Evolutionary conservation across 305 asterid genomes (phyloP), one percentile per base, ranked within the genome.

Genomic region (Galium porrigens): DNA sequence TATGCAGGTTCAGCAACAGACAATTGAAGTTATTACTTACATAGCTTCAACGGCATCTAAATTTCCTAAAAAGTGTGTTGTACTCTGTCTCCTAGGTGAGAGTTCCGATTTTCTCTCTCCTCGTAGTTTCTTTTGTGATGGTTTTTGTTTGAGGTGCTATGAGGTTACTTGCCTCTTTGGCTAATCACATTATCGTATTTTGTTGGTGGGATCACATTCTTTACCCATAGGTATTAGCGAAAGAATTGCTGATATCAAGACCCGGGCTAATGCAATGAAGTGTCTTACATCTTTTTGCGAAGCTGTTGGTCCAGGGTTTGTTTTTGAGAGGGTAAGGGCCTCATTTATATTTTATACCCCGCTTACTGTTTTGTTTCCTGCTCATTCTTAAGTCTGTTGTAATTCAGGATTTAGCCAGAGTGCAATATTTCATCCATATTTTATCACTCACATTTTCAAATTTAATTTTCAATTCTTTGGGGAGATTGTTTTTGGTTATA

Each of bases 191-290:
- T 58, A 48, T 65, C 42, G 41, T 71, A 67, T 4, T 61, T 14
- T 77, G 37, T 59, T 75, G 55, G 61, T 56, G 62, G 62, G 41
- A 32, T 42, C 63, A 22, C 58, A 67, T 68, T 69, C 61, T 56
- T 69, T 74, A 68, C 52, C 65, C 59, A 62, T 78, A 94, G 99
- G 99, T 65, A 72, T 90, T 66, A 75, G 95, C 70, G 99, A 94
- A 76, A 85, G 99, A 77, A 95, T 94, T 68, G 99, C 99, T 78
- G 99, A 94, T 78, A 90, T 94, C 75, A 94, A 94, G 89, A 90
- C 96, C 49, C 95, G 97, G 74, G 81, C 81, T 81, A 95, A 79
- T 72, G 88, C 96, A 72, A 94, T 85, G 96, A 94, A 88, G 78
- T 88, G 99, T 77, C 95, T 90, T 52, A 86, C 99, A 62, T 80